Percentiles rank a stretch among this genome's conserved stretches.
These are phyloP conservation scores for Diaporthe citriasiana DNA, from an alignment of 2,329 filamentous ascomycete species.

Conservation along the genomic window DNA sequence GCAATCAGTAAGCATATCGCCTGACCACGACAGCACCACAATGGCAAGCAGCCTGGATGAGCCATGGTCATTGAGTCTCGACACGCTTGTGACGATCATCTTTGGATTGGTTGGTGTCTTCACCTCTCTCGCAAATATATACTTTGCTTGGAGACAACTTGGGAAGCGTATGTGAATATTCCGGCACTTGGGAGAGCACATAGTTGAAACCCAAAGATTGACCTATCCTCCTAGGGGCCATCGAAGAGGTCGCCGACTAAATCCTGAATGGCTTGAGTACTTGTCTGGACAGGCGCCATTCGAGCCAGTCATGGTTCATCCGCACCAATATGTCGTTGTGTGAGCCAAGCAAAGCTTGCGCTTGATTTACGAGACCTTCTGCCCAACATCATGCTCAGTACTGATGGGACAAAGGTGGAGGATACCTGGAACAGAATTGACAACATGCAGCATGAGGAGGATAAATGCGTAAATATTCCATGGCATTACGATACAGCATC, in stretches of 20 bases:
- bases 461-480: no score
- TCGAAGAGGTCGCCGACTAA: neutral
- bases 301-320: neutral
- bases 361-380: neutral
- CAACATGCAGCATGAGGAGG: no score
- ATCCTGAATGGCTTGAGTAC: neutral
- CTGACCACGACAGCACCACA: neutral
- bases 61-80: neutral
- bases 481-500: no score
- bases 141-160: slow-evolving; percentile 5
- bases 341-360: neutral
- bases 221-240: neutral
- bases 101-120: neutral
- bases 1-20: neutral
- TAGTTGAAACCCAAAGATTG: neutral
- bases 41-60: neutral
- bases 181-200: neutral
- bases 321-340: neutral
- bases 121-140: neutral
- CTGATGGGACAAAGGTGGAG: neutral
- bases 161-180: neutral
- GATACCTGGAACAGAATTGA: neutral
- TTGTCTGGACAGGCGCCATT: neutral
- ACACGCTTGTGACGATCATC: neutral
- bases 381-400: neutral